A percentile compares a stretch with the other conserved stretches of the same genome.
phyloP scores from a whole-genome alignment of 495 filamentous ascomycete genomes.

The Xeromyces bisporus region DNA sequence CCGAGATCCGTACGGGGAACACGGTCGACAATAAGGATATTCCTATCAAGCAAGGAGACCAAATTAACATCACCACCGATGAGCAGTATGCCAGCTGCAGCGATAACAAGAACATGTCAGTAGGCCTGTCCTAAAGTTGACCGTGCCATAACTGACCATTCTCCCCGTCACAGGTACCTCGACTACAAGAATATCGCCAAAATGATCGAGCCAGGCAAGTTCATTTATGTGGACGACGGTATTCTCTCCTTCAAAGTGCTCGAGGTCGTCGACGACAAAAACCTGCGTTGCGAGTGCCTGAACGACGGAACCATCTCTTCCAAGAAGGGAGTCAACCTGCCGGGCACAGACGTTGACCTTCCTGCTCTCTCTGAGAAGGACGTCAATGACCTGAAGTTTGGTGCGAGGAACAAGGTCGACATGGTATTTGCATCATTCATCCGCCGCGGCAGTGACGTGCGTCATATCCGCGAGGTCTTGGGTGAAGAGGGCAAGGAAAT shows the following conservation, averaged over 20 bases:
- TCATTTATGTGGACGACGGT: constrained; percentile 97
- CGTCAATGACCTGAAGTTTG: constrained; percentile 78
- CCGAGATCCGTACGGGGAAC: constrained; percentile 95
- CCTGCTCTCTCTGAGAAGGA: constrained; percentile 98
- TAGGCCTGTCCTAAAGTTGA: not conserved
- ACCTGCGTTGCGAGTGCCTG: constrained; percentile 60
- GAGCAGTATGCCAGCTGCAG: constrained; percentile 76
- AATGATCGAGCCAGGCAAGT: constrained; percentile 81
- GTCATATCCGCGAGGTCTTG: constrained; percentile 74
- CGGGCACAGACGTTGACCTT: constrained; percentile 95
- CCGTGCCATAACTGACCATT: not conserved
- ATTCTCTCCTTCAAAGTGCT: constrained; percentile 90
- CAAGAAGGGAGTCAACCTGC: constrained; percentile 96
- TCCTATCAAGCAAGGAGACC: constrained; percentile 63
- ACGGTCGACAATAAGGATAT: constrained; percentile 70
- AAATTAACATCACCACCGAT: constrained; percentile 93
- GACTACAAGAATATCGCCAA: constrained; percentile 99
- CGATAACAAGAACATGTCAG: constrained; percentile 80
- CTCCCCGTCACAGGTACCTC: constrained; percentile 53
- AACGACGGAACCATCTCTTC: constrained; percentile 98
- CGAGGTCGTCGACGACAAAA: constrained; percentile 76
- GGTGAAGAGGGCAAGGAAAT: constrained; percentile 89
- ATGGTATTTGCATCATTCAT: constrained; percentile 99
- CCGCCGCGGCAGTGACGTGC: constrained; percentile 80
- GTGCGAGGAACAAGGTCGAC: constrained; percentile 94